Evolutionary conservation across 495 filamentous ascomycete genomes (phyloP).

Genomic region (Hypoxylon lienhwacheense): DNA sequence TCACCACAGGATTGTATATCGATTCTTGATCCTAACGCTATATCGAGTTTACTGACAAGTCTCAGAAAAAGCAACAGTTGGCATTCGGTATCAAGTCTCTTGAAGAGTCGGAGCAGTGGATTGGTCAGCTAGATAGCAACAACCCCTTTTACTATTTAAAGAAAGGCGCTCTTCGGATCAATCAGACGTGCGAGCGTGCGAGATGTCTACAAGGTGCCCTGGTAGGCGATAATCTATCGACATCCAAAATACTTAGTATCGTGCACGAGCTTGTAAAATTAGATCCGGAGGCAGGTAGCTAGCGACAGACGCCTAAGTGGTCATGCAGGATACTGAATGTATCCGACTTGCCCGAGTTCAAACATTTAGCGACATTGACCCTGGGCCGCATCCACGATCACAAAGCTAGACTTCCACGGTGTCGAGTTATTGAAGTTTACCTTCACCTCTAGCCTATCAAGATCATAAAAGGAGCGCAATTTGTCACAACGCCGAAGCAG

Average conservation of each 20-base stretch:
- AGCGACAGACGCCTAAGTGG: constrained; percentile 38
- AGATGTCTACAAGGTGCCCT: constrained; percentile 27
- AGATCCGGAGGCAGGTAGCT: constrained; percentile 29
- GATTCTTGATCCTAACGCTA: background rate
- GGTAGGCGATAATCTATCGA: constrained; percentile 12
- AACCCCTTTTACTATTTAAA: constrained; percentile 30
- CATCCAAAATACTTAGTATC: constrained; percentile 21
- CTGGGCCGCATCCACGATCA: constrained; percentile 20
- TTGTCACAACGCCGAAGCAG: constrained; percentile 27
- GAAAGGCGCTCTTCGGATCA: constrained; percentile 37
- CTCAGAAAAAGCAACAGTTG: constrained; percentile 39
- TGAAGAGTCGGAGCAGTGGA: constrained; percentile 25
- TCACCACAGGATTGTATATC: constrained; percentile 39
- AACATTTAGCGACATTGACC: constrained; percentile 30
- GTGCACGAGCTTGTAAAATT: constrained; percentile 34
- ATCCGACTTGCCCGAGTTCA: constrained; percentile 31
- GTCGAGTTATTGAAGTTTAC: constrained; percentile 31
- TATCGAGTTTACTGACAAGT: background rate
- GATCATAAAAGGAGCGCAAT: constrained; percentile 25
- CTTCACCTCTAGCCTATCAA: constrained; percentile 39
- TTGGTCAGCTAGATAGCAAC: constrained; percentile 33
- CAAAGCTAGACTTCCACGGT: constrained; percentile 9
- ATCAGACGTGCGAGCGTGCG: constrained; percentile 36
- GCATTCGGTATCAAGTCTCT: constrained; percentile 28
- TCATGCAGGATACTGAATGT: constrained; percentile 28